Percentiles rank a stretch among this genome's conserved stretches.
These are phyloP conservation scores for Mariannaea sp. DNA, from an alignment of 2,329 filamentous ascomycete species.

Conservation along the genomic window DNA sequence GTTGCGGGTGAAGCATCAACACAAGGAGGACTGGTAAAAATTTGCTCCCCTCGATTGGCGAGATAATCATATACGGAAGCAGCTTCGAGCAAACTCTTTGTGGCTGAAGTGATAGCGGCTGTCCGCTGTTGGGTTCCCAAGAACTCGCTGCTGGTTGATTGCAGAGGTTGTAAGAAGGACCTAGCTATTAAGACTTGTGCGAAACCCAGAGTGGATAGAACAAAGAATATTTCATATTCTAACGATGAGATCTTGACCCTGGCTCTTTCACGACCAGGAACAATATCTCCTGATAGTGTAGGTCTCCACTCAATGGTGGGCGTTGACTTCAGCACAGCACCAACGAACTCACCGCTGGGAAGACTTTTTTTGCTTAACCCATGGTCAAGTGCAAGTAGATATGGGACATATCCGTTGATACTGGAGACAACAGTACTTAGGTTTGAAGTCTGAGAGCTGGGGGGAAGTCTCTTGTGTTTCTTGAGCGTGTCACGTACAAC, in stretches of 20 bases:
- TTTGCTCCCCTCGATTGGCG: slow-evolving; percentile 57
- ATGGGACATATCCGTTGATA: slow-evolving; percentile 80
- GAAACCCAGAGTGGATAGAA: slow-evolving; percentile 76
- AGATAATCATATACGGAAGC: slow-evolving; percentile 79
- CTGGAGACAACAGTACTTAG: slow-evolving; percentile 71
- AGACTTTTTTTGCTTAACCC: slow-evolving; percentile 61
- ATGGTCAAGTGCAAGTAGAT: slow-evolving; percentile 76
- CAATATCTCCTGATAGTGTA: slow-evolving; percentile 68
- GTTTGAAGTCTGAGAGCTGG: slow-evolving; percentile 70
- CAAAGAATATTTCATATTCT: slow-evolving; percentile 83
- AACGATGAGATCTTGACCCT: slow-evolving; percentile 74
- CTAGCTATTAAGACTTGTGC: slow-evolving; percentile 75
- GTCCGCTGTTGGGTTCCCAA: slow-evolving; percentile 69
- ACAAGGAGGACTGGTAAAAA: slow-evolving; percentile 50
- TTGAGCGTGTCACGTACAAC: slow-evolving; percentile 85
- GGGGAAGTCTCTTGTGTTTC: slow-evolving; percentile 83
- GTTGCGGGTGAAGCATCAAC: slow-evolving; percentile 59
- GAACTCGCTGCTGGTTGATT: slow-evolving; percentile 66
- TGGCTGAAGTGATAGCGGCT: slow-evolving; percentile 72
- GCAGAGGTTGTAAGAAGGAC: slow-evolving; percentile 72
- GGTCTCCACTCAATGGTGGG: slow-evolving; percentile 83
- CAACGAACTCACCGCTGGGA: slow-evolving; percentile 63
- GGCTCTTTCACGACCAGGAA: slow-evolving; percentile 66
- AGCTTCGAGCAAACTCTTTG: slow-evolving; percentile 76
- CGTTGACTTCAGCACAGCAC: slow-evolving; percentile 64